phyloP scores from a whole-genome alignment of 352 stramenopile species.

The Phytophthora multivora region DNA sequence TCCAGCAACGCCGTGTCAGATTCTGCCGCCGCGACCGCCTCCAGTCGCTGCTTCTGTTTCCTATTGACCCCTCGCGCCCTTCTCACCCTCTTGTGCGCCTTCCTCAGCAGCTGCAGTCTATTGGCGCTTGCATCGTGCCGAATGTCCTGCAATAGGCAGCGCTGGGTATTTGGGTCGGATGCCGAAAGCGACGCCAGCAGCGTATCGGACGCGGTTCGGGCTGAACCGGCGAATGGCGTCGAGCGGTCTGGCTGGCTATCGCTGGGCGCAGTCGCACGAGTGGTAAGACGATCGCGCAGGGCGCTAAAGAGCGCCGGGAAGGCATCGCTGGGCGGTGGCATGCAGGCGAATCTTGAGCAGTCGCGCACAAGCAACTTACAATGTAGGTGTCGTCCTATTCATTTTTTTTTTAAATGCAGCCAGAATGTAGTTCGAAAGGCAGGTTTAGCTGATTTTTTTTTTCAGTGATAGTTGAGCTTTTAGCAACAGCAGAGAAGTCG shows the following conservation, averaged over 20 bases:
- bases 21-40: conserved; percentile 9
- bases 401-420: too few species aligned
- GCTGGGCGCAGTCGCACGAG: not conserved
- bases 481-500: too few species aligned
- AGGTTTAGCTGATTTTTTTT: too few species aligned
- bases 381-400: too few species aligned
- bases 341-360: conserved; percentile 12
- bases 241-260: not conserved
- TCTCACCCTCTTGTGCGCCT: conserved; percentile 8
- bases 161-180: not conserved
- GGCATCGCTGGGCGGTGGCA: conserved; percentile 12
- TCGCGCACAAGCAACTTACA: not conserved
- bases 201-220: conserved; percentile 1
- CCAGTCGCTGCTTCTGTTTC: conserved; percentile 10
- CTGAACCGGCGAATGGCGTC: not conserved
- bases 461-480: too few species aligned
- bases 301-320: conserved; percentile 25
- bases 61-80: conserved; percentile 7
- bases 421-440: too few species aligned
- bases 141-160: conserved; percentile 18
- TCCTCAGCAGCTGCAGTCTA: conserved; percentile 15
- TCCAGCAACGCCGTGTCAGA: conserved; percentile 15
- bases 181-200: conserved; percentile 13
- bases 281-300: conserved; percentile 16
- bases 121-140: not conserved